phyloP scores from a whole-genome alignment of 2,329 filamentous ascomycete species.

The Neoscytalidium dimidiatum region DNA sequence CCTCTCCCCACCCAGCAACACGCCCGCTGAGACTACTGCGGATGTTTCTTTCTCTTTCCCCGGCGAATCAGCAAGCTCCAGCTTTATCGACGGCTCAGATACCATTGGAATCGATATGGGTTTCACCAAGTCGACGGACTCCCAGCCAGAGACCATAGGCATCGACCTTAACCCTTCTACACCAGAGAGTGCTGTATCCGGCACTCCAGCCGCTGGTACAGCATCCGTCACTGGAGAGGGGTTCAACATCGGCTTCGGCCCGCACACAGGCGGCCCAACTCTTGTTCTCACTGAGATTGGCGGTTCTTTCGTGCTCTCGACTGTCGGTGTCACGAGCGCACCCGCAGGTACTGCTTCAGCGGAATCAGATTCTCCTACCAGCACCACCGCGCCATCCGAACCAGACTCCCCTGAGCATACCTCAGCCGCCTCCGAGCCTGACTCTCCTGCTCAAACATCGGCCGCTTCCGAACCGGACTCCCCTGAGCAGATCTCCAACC shows the following conservation, averaged over 20 bases:
- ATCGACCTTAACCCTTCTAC: not conserved
- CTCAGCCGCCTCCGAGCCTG: not conserved
- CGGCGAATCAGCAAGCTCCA: not conserved
- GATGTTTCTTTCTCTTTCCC: not conserved
- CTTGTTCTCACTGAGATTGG: not conserved
- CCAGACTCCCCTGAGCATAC: not conserved
- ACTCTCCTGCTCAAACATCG: not conserved
- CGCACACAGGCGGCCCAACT: not conserved
- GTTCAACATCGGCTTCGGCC: not conserved
- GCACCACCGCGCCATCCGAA: not conserved
- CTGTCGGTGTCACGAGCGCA: not conserved
- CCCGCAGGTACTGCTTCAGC: not conserved
- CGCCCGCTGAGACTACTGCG: not conserved
- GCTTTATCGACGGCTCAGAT: not conserved
- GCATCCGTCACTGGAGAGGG: not conserved
- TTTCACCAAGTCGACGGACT: not conserved
- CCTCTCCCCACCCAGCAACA: not conserved
- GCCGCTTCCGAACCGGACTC: not conserved
- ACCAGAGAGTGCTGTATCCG: not conserved
- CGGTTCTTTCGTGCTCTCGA: not conserved
- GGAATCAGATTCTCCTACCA: not conserved
- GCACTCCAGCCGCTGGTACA: not conserved
- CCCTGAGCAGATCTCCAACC: not conserved
- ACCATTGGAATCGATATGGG: not conserved
- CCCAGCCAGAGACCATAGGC: not conserved